Base-by-base conservation (phyloP, 2,329 filamentous ascomycete species). In the Xylaria sp. region DNA sequence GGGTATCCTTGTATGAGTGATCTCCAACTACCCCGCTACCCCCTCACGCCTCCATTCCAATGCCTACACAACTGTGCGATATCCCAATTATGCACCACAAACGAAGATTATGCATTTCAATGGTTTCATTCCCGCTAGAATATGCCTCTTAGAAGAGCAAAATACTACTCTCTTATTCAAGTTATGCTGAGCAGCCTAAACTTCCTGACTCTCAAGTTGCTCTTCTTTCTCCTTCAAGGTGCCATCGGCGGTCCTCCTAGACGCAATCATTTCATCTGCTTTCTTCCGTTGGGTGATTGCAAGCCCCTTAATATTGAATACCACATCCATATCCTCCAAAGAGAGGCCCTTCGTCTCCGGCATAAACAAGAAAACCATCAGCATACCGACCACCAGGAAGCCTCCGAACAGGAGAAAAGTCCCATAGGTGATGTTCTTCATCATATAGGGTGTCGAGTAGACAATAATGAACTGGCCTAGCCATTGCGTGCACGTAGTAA, bases 371-470 rank as follows among this genome's bases (percentile, higher is more conserved):
- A 68, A 77, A 17, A 74, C 70, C 50, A 72, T 76, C 50, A 74
- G 59, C 21, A 71, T 64, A 5, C 71, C 69, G 19, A 68, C 56
- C 18, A 77, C 64, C 57, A 74, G 73, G 34, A 74, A 65, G 0
- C 69, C 63, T 3, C 71, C 76, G 57, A 78, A 78, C 66, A 78
- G 75, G 59, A 78, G 74, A 63, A 75, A 78, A 1, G 75, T 74
- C 13, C 76, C 76, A 56, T 72, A 78, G 13, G 63, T 57, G 40
- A 67, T 60, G 29, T 53, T 53, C 21, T 54, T 61, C 37, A 68
- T 58, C 66, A 69, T 69, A 39, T 69, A 68, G 8, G 66, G 66
- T 5, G 61, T 50, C 11, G 59, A 59, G 40, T 63, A 61, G 11
- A 60, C 61, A 4, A 69, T 59, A 21, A 63, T 54, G 44, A 69